Evolutionary conservation across 345 rosid species (phyloP), one percentile per base, ranked within the genome.

Genomic region (Brassica carinata): DNA sequence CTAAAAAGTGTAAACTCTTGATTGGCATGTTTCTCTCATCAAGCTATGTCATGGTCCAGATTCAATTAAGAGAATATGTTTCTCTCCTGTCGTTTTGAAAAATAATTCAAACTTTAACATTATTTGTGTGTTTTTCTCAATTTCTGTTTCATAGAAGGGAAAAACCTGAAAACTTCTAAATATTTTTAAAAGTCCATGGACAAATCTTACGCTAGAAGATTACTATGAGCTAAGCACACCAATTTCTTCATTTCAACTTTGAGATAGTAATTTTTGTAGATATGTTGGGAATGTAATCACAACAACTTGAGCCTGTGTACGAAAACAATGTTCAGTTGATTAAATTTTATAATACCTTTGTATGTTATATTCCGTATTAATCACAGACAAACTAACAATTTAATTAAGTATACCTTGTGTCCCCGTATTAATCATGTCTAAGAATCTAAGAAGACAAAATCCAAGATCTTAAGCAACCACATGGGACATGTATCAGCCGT

Each of bases 391-490:
- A 13, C 14, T 51, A 51, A 78, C 67, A 45, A 64, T 67, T 13
- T 34, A 71, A 65, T 65, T 65, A 72, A 79, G 74, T 73, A 33
- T 73, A 69, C 70, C 40, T 74, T 74, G 57, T 73, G 57, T 73
- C 63, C 82, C 72, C 69, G 15, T 68, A 3, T 6, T 80, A 80
- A 80, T 74, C 64, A 80, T 74, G 65, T 74, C 74, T 74, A 68
- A 74, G 79, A 59, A 80, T 74, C 70, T 79, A 61, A 74, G 40
- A 73, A 59, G 64, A 64, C 75, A 61, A 68, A 80, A 74, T 68
- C 83, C 64, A 3, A 80, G 79, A 80, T 80, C 64, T 80, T 68
- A 80, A 74, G 83, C 79, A 80, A 80, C 79, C 79, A 72, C 5
- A 67, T 74, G 79, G 83, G 75, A 67, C 79, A 74, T 79, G 64